Evolutionary conservation across 208 protist species (phyloP).

Genomic region (Leishmania braziliensis): DNA sequence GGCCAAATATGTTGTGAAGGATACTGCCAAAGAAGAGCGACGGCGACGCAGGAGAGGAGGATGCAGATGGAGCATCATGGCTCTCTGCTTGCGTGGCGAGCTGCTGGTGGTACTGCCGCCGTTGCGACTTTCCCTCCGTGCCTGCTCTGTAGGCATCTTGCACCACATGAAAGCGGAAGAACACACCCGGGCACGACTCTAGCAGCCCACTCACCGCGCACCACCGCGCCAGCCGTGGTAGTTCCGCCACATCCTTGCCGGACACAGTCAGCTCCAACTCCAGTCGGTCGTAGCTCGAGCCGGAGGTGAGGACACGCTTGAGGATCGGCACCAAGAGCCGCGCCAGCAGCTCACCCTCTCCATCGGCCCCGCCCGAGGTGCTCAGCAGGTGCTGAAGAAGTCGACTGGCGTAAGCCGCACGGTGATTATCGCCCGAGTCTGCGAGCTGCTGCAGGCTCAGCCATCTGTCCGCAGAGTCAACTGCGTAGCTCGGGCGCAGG

Average conservation of each 20-base stretch:
- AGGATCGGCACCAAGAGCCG: conserved; percentile 52
- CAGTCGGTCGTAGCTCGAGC: conserved; percentile 36
- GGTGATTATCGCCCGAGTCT: conserved; percentile 19
- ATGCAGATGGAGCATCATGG: neutral
- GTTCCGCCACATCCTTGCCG: conserved; percentile 45
- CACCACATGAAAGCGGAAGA: conserved; percentile 58
- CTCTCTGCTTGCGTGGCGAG: neutral
- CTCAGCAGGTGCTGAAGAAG: conserved; percentile 59
- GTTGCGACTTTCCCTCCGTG: too few relatives aligned
- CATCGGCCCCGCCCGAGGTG: conserved; percentile 35
- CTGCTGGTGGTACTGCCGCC: neutral
- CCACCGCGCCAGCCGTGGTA: conserved; percentile 66
- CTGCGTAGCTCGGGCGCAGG: conserved; percentile 52
- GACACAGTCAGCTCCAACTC: conserved; percentile 78
- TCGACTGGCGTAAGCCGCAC: conserved; percentile 24
- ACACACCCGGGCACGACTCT: conserved; percentile 23
- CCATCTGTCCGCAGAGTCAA: conserved; percentile 31
- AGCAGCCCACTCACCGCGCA: conserved; percentile 63
- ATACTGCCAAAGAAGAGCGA: conserved; percentile 82
- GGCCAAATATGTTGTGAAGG: conserved; percentile 96
- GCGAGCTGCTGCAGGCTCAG: conserved; percentile 27
- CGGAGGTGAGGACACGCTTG: conserved; percentile 29
- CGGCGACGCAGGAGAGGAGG: conserved; percentile 2
- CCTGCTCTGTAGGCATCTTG: conserved; percentile 55
- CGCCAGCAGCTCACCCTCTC: conserved; percentile 51